phyloP scores from a whole-genome alignment of 2,329 filamentous ascomycete genomes.

The Neofusicoccum umdonicola region DNA sequence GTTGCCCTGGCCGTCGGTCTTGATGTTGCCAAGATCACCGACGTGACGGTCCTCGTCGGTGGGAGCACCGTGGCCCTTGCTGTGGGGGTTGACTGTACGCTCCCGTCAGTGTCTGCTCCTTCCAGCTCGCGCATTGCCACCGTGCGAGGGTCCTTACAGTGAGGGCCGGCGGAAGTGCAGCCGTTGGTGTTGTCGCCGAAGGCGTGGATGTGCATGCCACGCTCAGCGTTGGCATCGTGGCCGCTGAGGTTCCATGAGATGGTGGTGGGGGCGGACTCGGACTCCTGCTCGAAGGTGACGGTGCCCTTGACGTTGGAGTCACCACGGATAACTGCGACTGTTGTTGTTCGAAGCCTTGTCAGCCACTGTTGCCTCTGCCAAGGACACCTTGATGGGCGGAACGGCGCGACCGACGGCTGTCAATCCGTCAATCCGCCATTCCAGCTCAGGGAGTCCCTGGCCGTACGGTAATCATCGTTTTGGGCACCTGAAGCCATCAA shows the following conservation, averaged over 20 bases:
- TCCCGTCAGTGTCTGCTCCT: constrained; percentile 10
- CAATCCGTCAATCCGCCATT: not conserved
- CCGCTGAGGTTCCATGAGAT: constrained; percentile 90
- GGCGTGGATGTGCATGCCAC: constrained; percentile 97
- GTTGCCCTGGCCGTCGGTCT: constrained; percentile 91
- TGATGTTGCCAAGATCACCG: constrained; percentile 95
- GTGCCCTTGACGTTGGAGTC: constrained; percentile 94
- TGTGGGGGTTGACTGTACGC: constrained; percentile 81
- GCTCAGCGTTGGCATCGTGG: constrained; percentile 91
- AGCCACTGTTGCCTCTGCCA: constrained; percentile 5
- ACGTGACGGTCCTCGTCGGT: constrained; percentile 84
- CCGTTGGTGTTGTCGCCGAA: constrained; percentile 99
- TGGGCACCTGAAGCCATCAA: constrained; percentile 11
- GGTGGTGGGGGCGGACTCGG: constrained; percentile 77
- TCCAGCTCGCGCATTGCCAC: not conserved
- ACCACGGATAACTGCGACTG: constrained; percentile 95
- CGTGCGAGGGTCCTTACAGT: constrained; percentile 65
- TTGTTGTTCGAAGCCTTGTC: constrained; percentile 2
- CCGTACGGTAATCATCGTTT: constrained; percentile 12
- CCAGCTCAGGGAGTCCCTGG: not conserved
- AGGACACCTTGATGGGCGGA: constrained; percentile 16
- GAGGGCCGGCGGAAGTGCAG: constrained; percentile 95
- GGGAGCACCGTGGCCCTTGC: constrained; percentile 89
- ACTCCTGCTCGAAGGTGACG: constrained; percentile 90
- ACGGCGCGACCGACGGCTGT: constrained; percentile 4